Base-by-base conservation (phyloP, 225 moss, liverwort and hornwort genomes). In the Bryoerythrophyllum caledonicum region DNA sequence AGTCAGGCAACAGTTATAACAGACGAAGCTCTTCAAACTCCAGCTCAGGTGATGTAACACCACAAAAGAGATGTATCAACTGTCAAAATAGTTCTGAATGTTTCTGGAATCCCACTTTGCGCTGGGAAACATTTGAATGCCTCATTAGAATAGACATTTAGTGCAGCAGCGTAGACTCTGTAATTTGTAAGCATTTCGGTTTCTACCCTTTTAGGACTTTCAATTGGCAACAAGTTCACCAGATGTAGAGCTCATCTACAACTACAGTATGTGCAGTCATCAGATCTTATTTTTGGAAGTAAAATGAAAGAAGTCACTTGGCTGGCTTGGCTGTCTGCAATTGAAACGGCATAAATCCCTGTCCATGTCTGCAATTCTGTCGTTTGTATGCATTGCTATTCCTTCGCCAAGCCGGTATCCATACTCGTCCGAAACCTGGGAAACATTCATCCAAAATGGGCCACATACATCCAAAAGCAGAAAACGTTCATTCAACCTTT, bases 151-250 rank as follows among this genome's bases (percentile, higher is more conserved):
- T 53, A 76, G 62, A 71, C 57, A 74, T 68, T 71, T 81, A 79
- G 79, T 69, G 60, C 70, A 81, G 55, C 73, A 81, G 79, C 32
- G 73, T 82, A 87, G 79, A 79, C 79, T 76, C 59, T 86, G 81
- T 79, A 87, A 87, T 84, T 82, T 87, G 82, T 84, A 84, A 82
- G 71, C 71, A 43, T 82, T 71, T 74, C 67, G 48, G 73, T 76
- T 84, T 55, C 62, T 64, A 61, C 68, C 59, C 77, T 69, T 76
- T 74, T 84, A 81, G 79, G 79, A 78, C 8, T 76, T 83, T 60
- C 66, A 62, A 65, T 84, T 76, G 74, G 76, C 73, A 76, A 79
- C 61, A 76, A 71, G 73, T 73, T 73, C 54, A 68, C 78, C 70
- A 79, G 76, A 76, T 79, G 70, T 79, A 71, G 83, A 81, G 81